These are phyloP conservation scores for Peribolospora baueri DNA, from an alignment of 768 basidiomycete species.

Conservation along the genomic window DNA sequence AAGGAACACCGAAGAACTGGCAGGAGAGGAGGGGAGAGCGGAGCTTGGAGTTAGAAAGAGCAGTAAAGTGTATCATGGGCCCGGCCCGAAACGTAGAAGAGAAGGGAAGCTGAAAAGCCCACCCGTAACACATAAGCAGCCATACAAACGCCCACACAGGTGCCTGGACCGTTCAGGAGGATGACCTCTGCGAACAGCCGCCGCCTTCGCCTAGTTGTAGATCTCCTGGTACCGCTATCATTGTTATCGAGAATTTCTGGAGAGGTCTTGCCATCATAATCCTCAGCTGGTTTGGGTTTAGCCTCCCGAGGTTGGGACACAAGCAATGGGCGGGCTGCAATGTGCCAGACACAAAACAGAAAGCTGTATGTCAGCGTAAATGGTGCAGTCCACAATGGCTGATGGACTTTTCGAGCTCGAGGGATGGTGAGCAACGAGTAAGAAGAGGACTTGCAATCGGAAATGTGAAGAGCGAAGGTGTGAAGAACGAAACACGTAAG, in stretches of 20 bases:
- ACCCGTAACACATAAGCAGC: conserved; percentile 26
- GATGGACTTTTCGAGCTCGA: conserved; percentile 67
- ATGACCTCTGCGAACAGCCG: conserved; percentile 42
- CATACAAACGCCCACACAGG: conserved; percentile 54
- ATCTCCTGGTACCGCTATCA: no score
- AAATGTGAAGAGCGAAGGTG: no score
- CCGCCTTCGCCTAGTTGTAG: neutral
- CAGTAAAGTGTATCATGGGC: no score
- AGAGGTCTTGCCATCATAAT: no score
- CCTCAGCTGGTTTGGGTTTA: neutral
- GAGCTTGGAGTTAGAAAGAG: neutral
- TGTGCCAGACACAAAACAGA: conserved; percentile 32
- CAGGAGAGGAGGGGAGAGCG: conserved; percentile 5
- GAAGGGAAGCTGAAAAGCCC: neutral
- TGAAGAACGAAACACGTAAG: no score
- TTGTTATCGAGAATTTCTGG: no score
- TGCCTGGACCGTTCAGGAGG: conserved; percentile 83
- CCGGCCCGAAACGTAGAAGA: no score
- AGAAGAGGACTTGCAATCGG: neutral
- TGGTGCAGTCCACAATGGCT: conserved; percentile 44
- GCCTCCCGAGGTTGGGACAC: neutral
- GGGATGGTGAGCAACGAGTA: conserved; percentile 47
- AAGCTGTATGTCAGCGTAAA: conserved; percentile 41
- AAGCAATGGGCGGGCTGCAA: conserved; percentile 34
- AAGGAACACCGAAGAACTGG: conserved; percentile 49